A percentile compares a stretch with the other conserved stretches of the same genome.
These are phyloP conservation scores for Amylostereum chailletii DNA, from an alignment of 1,284 basidiomycete species.

Conservation along the genomic window DNA sequence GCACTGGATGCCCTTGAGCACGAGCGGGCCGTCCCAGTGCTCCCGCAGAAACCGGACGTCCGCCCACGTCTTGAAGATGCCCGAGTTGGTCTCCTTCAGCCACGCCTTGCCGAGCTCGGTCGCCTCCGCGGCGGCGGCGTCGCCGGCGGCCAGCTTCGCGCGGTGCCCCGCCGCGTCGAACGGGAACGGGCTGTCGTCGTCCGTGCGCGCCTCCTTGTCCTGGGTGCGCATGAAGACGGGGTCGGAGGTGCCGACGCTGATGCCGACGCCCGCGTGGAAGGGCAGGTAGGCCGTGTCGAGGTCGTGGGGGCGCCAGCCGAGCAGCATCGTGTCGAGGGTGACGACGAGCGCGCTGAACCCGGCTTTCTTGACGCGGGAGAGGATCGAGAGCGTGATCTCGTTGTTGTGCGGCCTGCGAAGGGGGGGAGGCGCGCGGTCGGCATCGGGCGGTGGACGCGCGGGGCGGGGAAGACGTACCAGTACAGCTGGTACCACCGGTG, in stretches of 20 bases:
- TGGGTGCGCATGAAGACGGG: slow-evolving; percentile 61
- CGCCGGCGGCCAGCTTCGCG: slow-evolving; percentile 30
- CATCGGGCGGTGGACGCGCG: neutral
- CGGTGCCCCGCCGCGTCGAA: slow-evolving; percentile 41
- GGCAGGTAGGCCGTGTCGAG: slow-evolving; percentile 52
- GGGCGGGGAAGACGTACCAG: slow-evolving; percentile 32
- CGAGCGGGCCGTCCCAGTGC: slow-evolving; percentile 62
- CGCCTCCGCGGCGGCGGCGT: slow-evolving; percentile 30
- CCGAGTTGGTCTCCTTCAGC: slow-evolving; percentile 50
- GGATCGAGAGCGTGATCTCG: slow-evolving; percentile 55
- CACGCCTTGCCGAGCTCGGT: slow-evolving; percentile 44
- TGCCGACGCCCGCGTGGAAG: slow-evolving; percentile 51
- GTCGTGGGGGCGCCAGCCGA: slow-evolving; percentile 67
- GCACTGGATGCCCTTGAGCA: slow-evolving; percentile 64
- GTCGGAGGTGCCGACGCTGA: slow-evolving; percentile 53
- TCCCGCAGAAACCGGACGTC: slow-evolving; percentile 53
- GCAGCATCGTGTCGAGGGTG: slow-evolving; percentile 56
- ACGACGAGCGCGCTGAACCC: slow-evolving; percentile 64
- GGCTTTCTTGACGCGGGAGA: slow-evolving; percentile 53
- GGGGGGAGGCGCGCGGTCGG: neutral
- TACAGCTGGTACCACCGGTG: slow-evolving; percentile 79
- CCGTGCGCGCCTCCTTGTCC: slow-evolving; percentile 30
- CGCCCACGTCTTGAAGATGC: slow-evolving; percentile 54
- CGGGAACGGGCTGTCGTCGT: slow-evolving; percentile 44
- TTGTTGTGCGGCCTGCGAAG: slow-evolving; percentile 43